Base-by-base conservation (phyloP, 31 red algal genomes). In the Bonnemaisonia californica region DNA sequence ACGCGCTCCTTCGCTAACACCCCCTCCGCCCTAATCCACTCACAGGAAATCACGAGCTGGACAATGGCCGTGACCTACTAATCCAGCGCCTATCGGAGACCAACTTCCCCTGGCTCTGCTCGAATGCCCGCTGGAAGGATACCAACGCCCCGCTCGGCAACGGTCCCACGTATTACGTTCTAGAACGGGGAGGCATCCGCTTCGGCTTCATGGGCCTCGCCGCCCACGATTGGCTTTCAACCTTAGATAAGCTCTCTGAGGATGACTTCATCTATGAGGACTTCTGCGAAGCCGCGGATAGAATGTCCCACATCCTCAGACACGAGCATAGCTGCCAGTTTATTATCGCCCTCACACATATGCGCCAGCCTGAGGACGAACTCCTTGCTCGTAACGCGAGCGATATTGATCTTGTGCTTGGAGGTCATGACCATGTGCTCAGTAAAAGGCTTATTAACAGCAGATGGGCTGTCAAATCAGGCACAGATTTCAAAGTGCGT, bases 151-250 rank as follows among this genome's bases (percentile, higher is more conserved):
- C 74, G 27, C 22, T 81, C 23, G 69, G 58, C 0, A 67, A 31
- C 54, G 67, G 79, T 3, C 21, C 30, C 0, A 35, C 34, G 23
- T 35, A 4, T 16, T 34, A 35, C n/a, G 74, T 79, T 2, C 30
- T 79, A 1, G 65, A 66, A 41, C 30, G 55, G 35, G 84, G 4
- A 19, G 84, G 72, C 34, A 22, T 82, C 63, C 66, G 62, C 30
- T 65, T 93, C 39, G 91, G 91, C 41, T 79, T 93, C 51, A 71
- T 93, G n/a, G 91, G 91, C 3, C 77, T 93, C 3, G 77, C 85
- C 11, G 64, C 71, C 2, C 54, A 38, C 29, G 84, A 93, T 19
- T 88, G 83, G 91, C 41, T 87, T 13, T 12, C 33, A 16, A 69
- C 84, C 2, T 33, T 93, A 28, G 32, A 41, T 5, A 48, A 68